Conservation (phyloP, 163 green algal genomes). For the Scenedesmus sp. region DNA sequence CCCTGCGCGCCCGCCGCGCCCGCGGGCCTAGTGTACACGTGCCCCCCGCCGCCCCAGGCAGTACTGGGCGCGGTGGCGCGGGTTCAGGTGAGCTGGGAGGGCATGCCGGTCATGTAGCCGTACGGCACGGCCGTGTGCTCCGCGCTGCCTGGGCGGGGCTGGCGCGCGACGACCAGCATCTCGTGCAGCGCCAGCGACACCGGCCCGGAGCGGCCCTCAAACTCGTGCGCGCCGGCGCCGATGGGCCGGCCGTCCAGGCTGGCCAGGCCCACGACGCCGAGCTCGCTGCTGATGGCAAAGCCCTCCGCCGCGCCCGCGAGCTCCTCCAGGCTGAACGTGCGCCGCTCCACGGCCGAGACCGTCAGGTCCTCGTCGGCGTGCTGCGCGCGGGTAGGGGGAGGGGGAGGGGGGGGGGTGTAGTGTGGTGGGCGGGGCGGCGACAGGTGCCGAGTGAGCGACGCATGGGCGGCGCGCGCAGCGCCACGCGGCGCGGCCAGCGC, state of each 20-base stretch:
- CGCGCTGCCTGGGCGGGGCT: neutral
- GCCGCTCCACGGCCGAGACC: slow-evolving; percentile 63
- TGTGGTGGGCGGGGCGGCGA: neutral
- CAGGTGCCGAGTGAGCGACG: neutral
- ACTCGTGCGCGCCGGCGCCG: slow-evolving; percentile 52
- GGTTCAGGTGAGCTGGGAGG: slow-evolving; percentile 50
- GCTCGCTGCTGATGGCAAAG: slow-evolving; percentile 64
- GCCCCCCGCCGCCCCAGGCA: too few relatives aligned
- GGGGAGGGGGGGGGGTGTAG: neutral
- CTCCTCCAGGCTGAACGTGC: slow-evolving; percentile 73
- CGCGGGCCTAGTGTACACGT: too few relatives aligned
- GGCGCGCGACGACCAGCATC: slow-evolving; percentile 70
- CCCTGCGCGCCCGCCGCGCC: too few relatives aligned
- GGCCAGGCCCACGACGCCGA: slow-evolving; percentile 59
- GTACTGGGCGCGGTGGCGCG: too few relatives aligned
- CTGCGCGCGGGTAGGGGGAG: slow-evolving; percentile 22
- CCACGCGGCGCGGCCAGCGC: neutral
- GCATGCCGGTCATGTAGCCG: slow-evolving; percentile 77
- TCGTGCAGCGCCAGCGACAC: slow-evolving; percentile 69
- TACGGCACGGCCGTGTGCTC: slow-evolving; percentile 75
- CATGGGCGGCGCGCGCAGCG: neutral
- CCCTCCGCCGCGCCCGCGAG: slow-evolving; percentile 71
- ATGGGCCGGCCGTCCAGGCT: slow-evolving; percentile 62
- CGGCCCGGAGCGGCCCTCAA: slow-evolving; percentile 47
- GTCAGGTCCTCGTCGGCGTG: slow-evolving; percentile 51